A percentile compares a stretch with the other conserved stretches of the same genome.
Conservation (phyloP, 805 yeast genomes). For the Saccharomycopsis synnaedendra region DNA sequence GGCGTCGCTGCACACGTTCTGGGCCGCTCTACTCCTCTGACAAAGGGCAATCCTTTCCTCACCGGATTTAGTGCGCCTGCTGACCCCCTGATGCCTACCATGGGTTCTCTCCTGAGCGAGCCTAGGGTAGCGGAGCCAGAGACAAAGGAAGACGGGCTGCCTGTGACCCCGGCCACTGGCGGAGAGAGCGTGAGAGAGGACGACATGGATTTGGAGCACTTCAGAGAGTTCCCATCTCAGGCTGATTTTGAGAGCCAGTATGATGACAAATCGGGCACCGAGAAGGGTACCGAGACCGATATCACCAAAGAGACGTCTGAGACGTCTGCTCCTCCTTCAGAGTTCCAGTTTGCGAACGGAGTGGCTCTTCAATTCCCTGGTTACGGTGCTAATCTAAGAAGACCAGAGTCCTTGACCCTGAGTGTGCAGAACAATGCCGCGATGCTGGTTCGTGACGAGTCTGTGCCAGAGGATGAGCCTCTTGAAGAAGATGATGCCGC, state of each 20-base stretch:
- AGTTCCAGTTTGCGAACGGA: slow-evolving; percentile 9
- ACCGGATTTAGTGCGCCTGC: neutral
- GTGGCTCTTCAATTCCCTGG: slow-evolving; percentile 28
- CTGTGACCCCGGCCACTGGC: neutral
- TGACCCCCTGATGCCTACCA: neutral
- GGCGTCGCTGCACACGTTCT: neutral
- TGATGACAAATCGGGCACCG: slow-evolving; percentile 13
- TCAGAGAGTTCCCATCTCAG: slow-evolving; percentile 15
- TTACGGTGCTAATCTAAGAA: slow-evolving; percentile 18
- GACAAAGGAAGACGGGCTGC: too few species aligned
- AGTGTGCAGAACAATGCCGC: slow-evolving; percentile 91
- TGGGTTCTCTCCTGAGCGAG: too few species aligned
- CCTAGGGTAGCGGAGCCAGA: too few species aligned
- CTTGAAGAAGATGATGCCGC: neutral
- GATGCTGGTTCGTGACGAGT: slow-evolving; percentile 59
- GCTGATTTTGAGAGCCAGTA: slow-evolving; percentile 16
- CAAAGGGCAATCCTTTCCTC: slow-evolving; percentile 3
- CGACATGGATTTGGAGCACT: slow-evolving; percentile 3
- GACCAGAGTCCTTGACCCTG: slow-evolving; percentile 78
- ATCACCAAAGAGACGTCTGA: slow-evolving; percentile 17
- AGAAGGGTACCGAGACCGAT: slow-evolving; percentile 19
- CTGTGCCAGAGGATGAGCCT: slow-evolving; percentile 11
- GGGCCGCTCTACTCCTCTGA: neutral
- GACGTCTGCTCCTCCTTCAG: slow-evolving; percentile 17
- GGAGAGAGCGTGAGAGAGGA: neutral